Evolutionary conservation across 345 rosid genomes (phyloP), one percentile per base, ranked within the genome.

Genomic region (Iberis pinnata): DNA sequence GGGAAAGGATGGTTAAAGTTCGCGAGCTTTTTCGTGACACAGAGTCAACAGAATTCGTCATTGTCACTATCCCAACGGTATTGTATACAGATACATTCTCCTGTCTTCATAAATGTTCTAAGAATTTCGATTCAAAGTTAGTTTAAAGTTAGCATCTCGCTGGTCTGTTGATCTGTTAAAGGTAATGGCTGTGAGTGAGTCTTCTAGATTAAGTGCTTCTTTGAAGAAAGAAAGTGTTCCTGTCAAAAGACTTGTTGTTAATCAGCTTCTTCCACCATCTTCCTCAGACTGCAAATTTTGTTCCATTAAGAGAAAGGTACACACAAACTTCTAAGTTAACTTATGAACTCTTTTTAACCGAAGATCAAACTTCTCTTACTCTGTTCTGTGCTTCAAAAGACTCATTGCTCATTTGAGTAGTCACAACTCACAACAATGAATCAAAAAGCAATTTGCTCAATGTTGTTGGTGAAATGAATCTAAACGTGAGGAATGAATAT

Each of bases 1-100:
- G 98, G 75, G 93, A 92, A 46, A 88, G 95, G 72, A 92, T 92
- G 98, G 59, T 92, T 53, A 88, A 92, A 88, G 98, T 92, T 54
- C 78, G 95, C 4, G 98, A 92, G 48, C 98, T 92, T 60, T 92
- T 92, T 19, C 95, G 84, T 49, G 86, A 88, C 73, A 68, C 78
- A 5, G 86, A 92, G 45, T 78, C 98, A 24, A 92, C 98, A 7
- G 96, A 92, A 56, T 92, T 92, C 41, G 88, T 92, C 55, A 85
- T 92, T 52, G 94, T 92, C 24, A 92, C 98, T 53, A 92, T 88
- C 58, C 98, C 98, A 18, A 80, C 95, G 74, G 96, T 92, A 82
- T 67, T 60, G 5, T 36, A 19, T 16, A 60, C 36, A 3, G 15
- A 55, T 39, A 18, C 35, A 55, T n/a, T n/a, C n/a, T n/a, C n/a